phyloP scores from a whole-genome alignment of 2,329 filamentous ascomycete genomes.

The Akanthomyces dipterigenus region DNA sequence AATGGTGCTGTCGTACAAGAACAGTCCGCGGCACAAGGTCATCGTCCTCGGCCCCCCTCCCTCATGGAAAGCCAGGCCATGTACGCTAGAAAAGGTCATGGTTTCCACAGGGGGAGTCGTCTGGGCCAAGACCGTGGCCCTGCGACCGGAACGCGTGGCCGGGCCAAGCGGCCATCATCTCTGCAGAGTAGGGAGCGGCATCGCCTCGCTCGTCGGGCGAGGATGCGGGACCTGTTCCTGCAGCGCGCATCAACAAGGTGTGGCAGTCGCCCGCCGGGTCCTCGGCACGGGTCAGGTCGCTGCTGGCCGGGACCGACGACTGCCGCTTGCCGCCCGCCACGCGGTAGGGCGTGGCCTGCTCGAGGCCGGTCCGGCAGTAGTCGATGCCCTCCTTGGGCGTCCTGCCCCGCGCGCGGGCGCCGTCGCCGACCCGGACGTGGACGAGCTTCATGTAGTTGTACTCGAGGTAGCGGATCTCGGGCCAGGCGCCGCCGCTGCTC shows the following conservation, averaged over 20 bases:
- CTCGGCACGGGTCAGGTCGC: neutral
- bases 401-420: slow-evolving; percentile 26
- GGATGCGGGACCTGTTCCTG: neutral
- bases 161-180: neutral
- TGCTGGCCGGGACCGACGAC: neutral
- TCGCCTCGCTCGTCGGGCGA: neutral
- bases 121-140: neutral
- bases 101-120: neutral
- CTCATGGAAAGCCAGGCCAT: neutral
- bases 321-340: neutral
- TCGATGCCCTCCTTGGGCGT: slow-evolving; percentile 13
- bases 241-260: neutral
- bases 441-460: slow-evolving; percentile 54
- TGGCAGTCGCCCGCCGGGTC: neutral
- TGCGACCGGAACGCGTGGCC: neutral
- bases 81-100: neutral
- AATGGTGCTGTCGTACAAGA: neutral
- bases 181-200: neutral
- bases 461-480: slow-evolving; percentile 50
- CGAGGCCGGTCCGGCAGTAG: neutral
- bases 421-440: slow-evolving; percentile 33
- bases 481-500: slow-evolving; percentile 47
- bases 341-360: slow-evolving; percentile 8
- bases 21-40: neutral
- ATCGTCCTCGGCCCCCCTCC: neutral